Base-by-base conservation (phyloP, 2,329 filamentous ascomycete genomes). In the Colletotrichum zoysiae region DNA sequence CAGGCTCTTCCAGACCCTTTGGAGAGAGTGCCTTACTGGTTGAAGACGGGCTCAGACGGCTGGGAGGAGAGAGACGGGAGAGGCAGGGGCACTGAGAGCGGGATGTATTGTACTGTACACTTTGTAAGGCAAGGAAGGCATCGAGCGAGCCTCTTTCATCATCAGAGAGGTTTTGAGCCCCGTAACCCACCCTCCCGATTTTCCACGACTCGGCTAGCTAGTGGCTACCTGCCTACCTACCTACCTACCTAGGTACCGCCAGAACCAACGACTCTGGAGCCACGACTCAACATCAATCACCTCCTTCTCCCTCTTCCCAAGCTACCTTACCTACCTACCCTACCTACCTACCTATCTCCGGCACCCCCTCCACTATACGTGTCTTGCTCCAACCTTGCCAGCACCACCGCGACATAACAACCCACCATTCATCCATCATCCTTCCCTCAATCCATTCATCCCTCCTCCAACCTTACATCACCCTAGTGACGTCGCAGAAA, bases 141-240 rank as follows among this genome's bases (percentile, higher is more conserved):
- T 51, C 69, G 72, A 74, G 69, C 68, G 72, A 74, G 69, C 68
- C 72, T 74, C 74, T 73, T 74, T 74, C 74, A 74, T 74, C 74
- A 74, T 74, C 69, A 68, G 63, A 60, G 55, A 42, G 56, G 63
- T 48, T 30, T 63, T 56, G 64, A 67, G 61, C 70, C 72, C 72
- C 70, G 70, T 74, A 73, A 61, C 71, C 73, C 73, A 72, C 67
- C 71, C 71, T 71, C 71, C 67, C 71, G 64, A 62, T 71, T 71
- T 74, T 74, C 73, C 67, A 51, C 67, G 64, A 50, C 59, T 33
- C 30, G 44, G 26, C 53, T 58, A 44, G 35, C 65, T 63, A 63
- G 56, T 51, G 26, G 42, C 38, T 26, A 30, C 30, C 30, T 30
- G 4, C 30, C 30, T 30, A 4, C 26, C 26, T 26, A 30, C 30